These are phyloP conservation scores for Kurtzmaniella cleridarum DNA, from an alignment of 805 yeast genomes.

Conservation along the genomic window DNA sequence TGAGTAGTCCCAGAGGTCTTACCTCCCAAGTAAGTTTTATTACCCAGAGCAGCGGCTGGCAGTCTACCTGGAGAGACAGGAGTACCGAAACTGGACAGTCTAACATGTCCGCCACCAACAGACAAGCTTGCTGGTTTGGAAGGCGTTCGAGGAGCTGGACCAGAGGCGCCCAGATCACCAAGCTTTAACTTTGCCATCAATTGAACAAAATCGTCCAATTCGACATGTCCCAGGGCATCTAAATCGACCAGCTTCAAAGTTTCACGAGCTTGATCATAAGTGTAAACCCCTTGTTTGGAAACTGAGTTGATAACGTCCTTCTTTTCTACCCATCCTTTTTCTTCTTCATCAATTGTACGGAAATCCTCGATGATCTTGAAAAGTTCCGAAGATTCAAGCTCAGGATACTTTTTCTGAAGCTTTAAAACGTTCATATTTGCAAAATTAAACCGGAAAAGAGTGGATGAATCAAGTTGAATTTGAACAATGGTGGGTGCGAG, in stretches of 20 bases:
- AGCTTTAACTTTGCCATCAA: conserved; percentile 77
- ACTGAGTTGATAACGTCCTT: conserved; percentile 82
- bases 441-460: too few relatives aligned
- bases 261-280: conserved; percentile 91
- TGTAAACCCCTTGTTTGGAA: conserved; percentile 69
- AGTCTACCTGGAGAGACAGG: conserved; percentile 19
- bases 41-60: conserved; percentile 44
- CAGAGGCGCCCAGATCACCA: conserved; percentile 15
- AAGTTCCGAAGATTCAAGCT: conserved; percentile 78
- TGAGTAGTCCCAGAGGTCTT: conserved; percentile 90
- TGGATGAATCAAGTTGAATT: too few relatives aligned
- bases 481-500: too few relatives aligned
- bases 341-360: conserved; percentile 79
- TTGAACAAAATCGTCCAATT: conserved; percentile 88
- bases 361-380: conserved; percentile 83
- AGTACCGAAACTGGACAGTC: not conserved
- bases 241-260: conserved; percentile 86
- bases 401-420: conserved; percentile 74
- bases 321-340: conserved; percentile 91
- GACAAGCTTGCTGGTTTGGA: conserved; percentile 17
- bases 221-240: conserved; percentile 96
- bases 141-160: conserved; percentile 14
- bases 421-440: conserved; percentile 36
- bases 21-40: conserved; percentile 76
- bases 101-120: conserved; percentile 18